Evolutionary conservation across 352 stramenopile species (phyloP), one percentile per base, ranked within the genome.

Genomic region (Globisporangium abappressorium): DNA sequence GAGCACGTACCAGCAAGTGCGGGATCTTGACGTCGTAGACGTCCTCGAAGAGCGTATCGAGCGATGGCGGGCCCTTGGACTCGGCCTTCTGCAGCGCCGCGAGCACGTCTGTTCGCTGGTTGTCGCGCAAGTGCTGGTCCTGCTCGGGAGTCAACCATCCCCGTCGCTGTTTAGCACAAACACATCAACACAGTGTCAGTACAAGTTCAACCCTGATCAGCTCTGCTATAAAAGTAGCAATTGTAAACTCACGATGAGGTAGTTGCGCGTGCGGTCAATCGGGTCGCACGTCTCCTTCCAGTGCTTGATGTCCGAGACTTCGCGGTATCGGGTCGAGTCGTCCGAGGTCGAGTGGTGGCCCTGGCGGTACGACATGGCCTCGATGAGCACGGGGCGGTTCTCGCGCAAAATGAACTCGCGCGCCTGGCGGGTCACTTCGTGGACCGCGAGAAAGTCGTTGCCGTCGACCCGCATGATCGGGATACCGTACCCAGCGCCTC

Each of bases 331-430:
- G 14, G 96, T 98, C 36, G 92, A 98, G 78, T 99, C 97, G 74
- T 99, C 98, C 0, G 93, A 99, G 2, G 98, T 99, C 43, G 90
- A 98, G 81, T 99, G 98, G 81, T 99, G 98, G 11, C 97, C 96
- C 66, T 98, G 88, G 6, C 98, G 91, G 77, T 99, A 99, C 0
- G 95, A 98, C 97, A 99, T 99, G 0, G 93, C 87, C 75, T 99
- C 98, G 65, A 99, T 93, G 55, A 99, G 81, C 20, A 99, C 90
- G 0, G 98, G 98, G 5, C 85, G 80, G 57, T 86, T 90, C 57
- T 98, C 79, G 51, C 88, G 76, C 34, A 98, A 64, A 57, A 97
- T 97, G 67, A 97, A 95, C 62, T 95, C 83, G 14, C 96, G 87
- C 12, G 97, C 97, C 67, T 87, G 79, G 7, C 79, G 77, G 12